Evolutionary conservation across 2,329 filamentous ascomycete genomes (phyloP).

Genomic region (Trichoderma hamatum): DNA sequence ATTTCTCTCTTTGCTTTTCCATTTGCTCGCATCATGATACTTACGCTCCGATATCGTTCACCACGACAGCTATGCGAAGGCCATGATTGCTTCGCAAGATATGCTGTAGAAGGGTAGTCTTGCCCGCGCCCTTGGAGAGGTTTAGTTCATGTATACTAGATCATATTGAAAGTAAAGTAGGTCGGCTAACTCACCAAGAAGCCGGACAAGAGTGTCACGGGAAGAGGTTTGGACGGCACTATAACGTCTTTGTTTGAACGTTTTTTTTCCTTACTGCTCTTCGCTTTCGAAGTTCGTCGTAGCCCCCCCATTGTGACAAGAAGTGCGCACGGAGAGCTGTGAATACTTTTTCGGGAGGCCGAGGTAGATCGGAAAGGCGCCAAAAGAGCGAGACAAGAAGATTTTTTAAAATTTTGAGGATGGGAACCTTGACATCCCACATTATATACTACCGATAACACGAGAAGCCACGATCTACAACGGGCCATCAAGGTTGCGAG

Average conservation of each 20-base stretch:
- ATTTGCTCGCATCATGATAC: slow-evolving; percentile 29
- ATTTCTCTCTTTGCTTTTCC: no score
- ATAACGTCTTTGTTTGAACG: neutral
- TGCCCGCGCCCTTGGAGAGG: slow-evolving; percentile 61
- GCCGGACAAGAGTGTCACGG: slow-evolving; percentile 42
- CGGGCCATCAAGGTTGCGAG: slow-evolving; percentile 14
- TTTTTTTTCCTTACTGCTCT: neutral
- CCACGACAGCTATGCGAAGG: slow-evolving; percentile 69
- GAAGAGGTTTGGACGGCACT: slow-evolving; percentile 33
- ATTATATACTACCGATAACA: neutral
- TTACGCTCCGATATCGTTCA: slow-evolving; percentile 70
- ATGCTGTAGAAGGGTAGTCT: slow-evolving; percentile 70
- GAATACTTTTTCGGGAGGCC: neutral
- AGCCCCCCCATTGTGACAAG: neutral
- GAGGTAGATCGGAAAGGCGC: neutral
- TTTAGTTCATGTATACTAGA: neutral
- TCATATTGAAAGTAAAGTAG: neutral
- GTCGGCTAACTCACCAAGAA: slow-evolving; percentile 36
- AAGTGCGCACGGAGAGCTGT: no score
- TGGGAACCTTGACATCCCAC: neutral
- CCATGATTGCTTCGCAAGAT: slow-evolving; percentile 70
- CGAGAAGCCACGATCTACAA: neutral
- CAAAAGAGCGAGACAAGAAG: neutral
- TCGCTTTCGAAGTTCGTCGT: neutral
- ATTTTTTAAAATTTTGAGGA: neutral